phyloP scores from a whole-genome alignment of 495 filamentous ascomycete genomes.

The Barbatosphaeria neglecta region DNA sequence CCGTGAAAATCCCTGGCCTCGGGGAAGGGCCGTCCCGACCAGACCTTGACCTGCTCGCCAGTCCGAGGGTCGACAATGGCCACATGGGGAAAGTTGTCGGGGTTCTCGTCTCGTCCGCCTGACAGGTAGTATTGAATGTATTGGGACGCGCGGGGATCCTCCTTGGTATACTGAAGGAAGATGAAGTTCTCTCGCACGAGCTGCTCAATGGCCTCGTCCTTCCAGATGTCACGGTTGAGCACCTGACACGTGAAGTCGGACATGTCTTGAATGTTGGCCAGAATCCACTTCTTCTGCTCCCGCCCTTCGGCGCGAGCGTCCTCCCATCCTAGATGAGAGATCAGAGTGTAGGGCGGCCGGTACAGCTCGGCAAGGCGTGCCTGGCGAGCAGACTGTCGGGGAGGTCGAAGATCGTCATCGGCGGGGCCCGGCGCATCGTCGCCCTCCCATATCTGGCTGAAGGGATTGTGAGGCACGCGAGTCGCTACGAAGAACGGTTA shows the following conservation, averaged over 20 bases:
- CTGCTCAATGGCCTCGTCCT: conserved; percentile 61
- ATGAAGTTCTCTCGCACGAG: conserved; percentile 86
- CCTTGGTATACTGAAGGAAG: conserved; percentile 84
- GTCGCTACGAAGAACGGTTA: neutral
- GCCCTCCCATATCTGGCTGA: conserved; percentile 84
- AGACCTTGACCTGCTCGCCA: conserved; percentile 93
- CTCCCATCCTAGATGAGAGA: conserved; percentile 64
- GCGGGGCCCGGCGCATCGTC: conserved; percentile 6
- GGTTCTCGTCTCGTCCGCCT: conserved; percentile 55
- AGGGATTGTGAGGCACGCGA: conserved; percentile 40
- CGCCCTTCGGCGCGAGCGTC: conserved; percentile 72
- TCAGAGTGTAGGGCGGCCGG: conserved; percentile 80
- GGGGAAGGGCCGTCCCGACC: conserved; percentile 74
- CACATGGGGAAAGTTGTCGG: conserved; percentile 75
- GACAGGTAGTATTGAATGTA: conserved; percentile 90
- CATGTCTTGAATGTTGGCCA: conserved; percentile 90
- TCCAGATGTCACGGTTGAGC: conserved; percentile 93
- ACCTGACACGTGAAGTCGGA: conserved; percentile 86
- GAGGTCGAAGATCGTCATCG: conserved; percentile 11
- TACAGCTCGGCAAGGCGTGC: conserved; percentile 74
- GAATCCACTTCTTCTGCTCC: conserved; percentile 78
- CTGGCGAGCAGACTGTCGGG: conserved; percentile 1
- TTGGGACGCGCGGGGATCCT: conserved; percentile 58
- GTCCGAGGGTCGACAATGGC: conserved; percentile 92
- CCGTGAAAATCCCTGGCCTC: conserved; percentile 72